Conservation (phyloP, 2,329 filamentous ascomycete genomes). For the Fragosphaeria purpurea region DNA sequence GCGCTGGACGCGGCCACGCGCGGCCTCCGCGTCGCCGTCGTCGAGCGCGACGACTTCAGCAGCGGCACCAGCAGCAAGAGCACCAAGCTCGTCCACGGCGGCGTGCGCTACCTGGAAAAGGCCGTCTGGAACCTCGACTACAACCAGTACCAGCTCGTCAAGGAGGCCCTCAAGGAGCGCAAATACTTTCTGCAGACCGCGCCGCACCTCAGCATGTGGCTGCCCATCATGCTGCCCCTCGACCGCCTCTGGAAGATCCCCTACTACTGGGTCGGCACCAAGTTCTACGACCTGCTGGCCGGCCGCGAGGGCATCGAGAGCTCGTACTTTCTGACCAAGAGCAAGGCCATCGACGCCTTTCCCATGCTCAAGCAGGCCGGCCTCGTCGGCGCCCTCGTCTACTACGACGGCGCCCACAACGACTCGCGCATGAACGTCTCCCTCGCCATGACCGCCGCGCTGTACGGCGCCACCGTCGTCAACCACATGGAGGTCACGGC, state of each 20-base stretch:
- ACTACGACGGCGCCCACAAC: slow-evolving; percentile 81
- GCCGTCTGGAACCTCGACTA: slow-evolving; percentile 79
- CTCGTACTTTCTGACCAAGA: slow-evolving; percentile 71
- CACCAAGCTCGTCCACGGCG: slow-evolving; percentile 80
- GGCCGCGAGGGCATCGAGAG: slow-evolving; percentile 75
- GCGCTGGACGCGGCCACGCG: slow-evolving; percentile 71
- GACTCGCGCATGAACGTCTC: slow-evolving; percentile 83
- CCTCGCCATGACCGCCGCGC: slow-evolving; percentile 66
- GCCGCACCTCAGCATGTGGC: slow-evolving; percentile 68
- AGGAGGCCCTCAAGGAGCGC: slow-evolving; percentile 70
- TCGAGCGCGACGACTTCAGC: slow-evolving; percentile 75
- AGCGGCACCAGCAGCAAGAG: slow-evolving; percentile 77
- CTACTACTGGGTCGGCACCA: slow-evolving; percentile 60
- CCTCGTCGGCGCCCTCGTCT: slow-evolving; percentile 68
- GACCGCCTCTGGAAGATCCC: slow-evolving; percentile 77
- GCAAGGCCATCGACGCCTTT: slow-evolving; percentile 67
- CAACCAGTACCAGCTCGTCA: slow-evolving; percentile 69
- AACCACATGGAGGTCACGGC: slow-evolving; percentile 73
- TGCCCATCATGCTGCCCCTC: slow-evolving; percentile 75
- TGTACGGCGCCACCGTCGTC: slow-evolving; percentile 70
- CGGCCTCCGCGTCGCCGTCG: slow-evolving; percentile 67
- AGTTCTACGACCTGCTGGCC: slow-evolving; percentile 71
- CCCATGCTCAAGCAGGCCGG: slow-evolving; percentile 67
- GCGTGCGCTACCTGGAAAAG: slow-evolving; percentile 77
- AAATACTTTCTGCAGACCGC: slow-evolving; percentile 76